Evolutionary conservation across 257 asterid genomes (phyloP), one percentile per base, ranked within the genome.

Genomic region (Petrea volubilis): DNA sequence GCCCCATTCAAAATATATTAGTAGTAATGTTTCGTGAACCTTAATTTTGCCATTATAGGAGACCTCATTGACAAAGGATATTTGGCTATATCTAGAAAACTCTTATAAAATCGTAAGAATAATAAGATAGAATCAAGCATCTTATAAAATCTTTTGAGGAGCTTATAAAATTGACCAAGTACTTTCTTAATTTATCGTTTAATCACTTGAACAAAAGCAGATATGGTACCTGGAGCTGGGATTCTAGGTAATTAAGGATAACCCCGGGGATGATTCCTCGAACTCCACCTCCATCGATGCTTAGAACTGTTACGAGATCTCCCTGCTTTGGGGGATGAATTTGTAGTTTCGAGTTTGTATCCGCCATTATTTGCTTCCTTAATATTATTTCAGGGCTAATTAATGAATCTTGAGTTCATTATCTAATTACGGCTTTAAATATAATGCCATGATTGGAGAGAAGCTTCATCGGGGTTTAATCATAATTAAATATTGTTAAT

Each of bases 211-310:
- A 33, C 3, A 33, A 33, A 2, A 33, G 38, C 3, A 38, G 44
- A 38, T 38, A 38, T 38, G 3, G 6, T 64, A 85, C 90, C 90
- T 82, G 88, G 57, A 85, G 82, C 38, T 75, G 80, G 3, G 84
- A 74, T 63, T 83, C 88, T 18, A 83, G 68, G 74, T 69, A 78
- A 21, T 67, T 56, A 28, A 83, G 77, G 24, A 83, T 80, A 18
- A 80, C 80, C 3, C 80, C 81, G 1, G 85, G 88, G 71, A 83
- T 75, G 56, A 83, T 83, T 75, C 85, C 88, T 67, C 83, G 65
- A 7, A 80, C 64, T 33, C 88, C 85, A 44, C 88, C 88, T 41
- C 88, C 88, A 57, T 83, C 88, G 3, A 83, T 80, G 7, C 72
- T 9, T 1, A 83, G 83, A 47, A 80, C 64, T n/a, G 88, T 75